A percentile compares a stretch with the other conserved stretches of the same genome.
Conservation (phyloP, 495 filamentous ascomycete species). For the Friedmanniomyces endolithicus region DNA sequence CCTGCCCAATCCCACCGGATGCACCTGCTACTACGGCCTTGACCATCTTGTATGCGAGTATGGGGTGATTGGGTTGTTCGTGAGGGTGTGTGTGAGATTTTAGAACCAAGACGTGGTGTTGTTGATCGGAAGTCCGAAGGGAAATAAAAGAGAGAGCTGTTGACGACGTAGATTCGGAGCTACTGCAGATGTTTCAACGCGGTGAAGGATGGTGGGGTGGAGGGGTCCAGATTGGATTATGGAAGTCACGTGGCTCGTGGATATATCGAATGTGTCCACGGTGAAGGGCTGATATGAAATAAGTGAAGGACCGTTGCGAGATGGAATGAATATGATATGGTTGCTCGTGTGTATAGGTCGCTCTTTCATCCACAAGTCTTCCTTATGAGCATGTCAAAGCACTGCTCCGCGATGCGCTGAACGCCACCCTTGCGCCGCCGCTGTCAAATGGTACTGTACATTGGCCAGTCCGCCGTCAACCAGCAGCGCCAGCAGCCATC, state of each 20-base stretch:
- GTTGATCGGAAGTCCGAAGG: not conserved
- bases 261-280: not conserved
- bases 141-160: not conserved
- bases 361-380: not conserved
- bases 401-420: not conserved
- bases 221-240: not conserved
- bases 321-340: not conserved
- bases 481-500: not conserved
- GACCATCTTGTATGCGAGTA: not conserved
- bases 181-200: not conserved
- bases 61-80: not conserved
- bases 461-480: not conserved
- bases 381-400: not conserved
- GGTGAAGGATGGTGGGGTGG: not conserved
- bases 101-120: not conserved
- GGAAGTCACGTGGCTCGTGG: not conserved
- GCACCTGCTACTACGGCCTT: slow-evolving; percentile 79
- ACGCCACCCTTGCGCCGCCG: not conserved
- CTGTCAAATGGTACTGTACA: not conserved
- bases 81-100: not conserved
- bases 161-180: not conserved
- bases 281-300: not conserved
- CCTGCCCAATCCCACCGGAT: slow-evolving; percentile 97
- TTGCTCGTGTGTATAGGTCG: not conserved
- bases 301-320: not conserved